Conservation (phyloP, 306 rosid species). For the Nissolia schottii region DNA sequence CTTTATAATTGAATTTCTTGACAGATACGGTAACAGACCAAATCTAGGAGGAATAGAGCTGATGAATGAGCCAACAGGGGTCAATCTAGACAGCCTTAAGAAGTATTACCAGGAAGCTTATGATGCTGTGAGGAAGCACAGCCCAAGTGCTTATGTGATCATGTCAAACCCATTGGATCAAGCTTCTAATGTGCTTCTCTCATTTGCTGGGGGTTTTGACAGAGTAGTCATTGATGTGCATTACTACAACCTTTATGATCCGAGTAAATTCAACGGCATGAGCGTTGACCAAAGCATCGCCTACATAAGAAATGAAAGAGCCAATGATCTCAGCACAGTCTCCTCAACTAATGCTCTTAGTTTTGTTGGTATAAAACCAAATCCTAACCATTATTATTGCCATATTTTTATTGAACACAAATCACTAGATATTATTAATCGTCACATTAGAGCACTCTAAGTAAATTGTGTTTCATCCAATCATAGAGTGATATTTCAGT, state of each 20-base stretch:
- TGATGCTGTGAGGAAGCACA: slow-evolving; percentile 43
- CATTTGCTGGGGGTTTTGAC: slow-evolving; percentile 25
- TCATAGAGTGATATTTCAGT: too few relatives aligned
- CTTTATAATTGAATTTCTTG: background rate
- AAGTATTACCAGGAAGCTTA: slow-evolving; percentile 33
- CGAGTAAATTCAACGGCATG: background rate
- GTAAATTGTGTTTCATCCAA: too few relatives aligned
- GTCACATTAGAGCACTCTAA: too few relatives aligned
- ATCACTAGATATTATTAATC: too few relatives aligned
- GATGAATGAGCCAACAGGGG: slow-evolving; percentile 43
- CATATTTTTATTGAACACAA: too few relatives aligned
- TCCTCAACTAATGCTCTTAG: slow-evolving; percentile 42
- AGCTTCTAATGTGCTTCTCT: slow-evolving; percentile 36
- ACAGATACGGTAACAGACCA: slow-evolving; percentile 36
- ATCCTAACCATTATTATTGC: background rate
- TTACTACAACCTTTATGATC: slow-evolving; percentile 43
- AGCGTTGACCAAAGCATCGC: slow-evolving; percentile 40
- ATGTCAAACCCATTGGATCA: slow-evolving; percentile 41
- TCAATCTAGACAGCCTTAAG: slow-evolving; percentile 33
- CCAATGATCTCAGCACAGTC: slow-evolving; percentile 25
- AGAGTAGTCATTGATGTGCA: slow-evolving; percentile 48
- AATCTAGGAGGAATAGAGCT: slow-evolving; percentile 45
- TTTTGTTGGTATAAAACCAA: slow-evolving; percentile 38
- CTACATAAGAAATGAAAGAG: slow-evolving; percentile 38
- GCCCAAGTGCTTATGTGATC: slow-evolving; percentile 33